These are phyloP conservation scores for Paramyrothecium sp. DNA, from an alignment of 2,329 filamentous ascomycete genomes.

Conservation along the genomic window DNA sequence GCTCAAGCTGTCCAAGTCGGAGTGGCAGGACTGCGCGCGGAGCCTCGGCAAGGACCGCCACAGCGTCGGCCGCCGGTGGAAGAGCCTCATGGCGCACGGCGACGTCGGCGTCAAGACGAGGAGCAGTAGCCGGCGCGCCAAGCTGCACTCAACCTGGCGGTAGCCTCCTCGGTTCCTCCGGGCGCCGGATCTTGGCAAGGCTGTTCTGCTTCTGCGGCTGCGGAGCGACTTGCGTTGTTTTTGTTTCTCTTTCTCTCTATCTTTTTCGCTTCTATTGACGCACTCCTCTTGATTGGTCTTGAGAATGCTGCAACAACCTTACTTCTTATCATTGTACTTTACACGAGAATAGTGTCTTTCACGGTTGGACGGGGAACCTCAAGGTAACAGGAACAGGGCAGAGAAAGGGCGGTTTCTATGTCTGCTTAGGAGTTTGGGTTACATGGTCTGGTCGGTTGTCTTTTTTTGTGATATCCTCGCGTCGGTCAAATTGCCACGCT, in stretches of 20 bases:
- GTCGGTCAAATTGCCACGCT: neutral
- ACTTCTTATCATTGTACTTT: neutral
- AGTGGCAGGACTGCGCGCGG: constrained; percentile 67
- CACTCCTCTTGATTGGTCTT: constrained; percentile 6
- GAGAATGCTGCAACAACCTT: neutral
- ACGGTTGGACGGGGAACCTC: neutral
- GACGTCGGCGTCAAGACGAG: constrained; percentile 58
- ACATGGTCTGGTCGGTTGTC: neutral
- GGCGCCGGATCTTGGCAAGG: too few species aligned
- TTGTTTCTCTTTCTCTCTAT: too few species aligned
- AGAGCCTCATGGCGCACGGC: constrained; percentile 57
- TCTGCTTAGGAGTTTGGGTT: neutral
- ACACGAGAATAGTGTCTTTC: constrained; percentile 1
- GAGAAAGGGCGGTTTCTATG: too few species aligned
- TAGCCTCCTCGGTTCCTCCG: constrained; percentile 16
- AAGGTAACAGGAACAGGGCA: neutral
- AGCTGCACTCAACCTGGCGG: constrained; percentile 56
- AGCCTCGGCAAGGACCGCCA: constrained; percentile 60
- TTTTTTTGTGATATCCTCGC: neutral
- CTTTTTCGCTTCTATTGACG: constrained; percentile 11
- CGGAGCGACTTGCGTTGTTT: too few species aligned
- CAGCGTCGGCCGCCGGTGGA: constrained; percentile 60
- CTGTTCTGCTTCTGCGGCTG: too few species aligned
- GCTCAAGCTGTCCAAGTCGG: constrained; percentile 60
- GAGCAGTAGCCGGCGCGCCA: constrained; percentile 38